Percentiles rank a stretch among this genome's conserved stretches.
Conservation (phyloP, 78 protist species). For the Salpingoeca rosetta region DNA sequence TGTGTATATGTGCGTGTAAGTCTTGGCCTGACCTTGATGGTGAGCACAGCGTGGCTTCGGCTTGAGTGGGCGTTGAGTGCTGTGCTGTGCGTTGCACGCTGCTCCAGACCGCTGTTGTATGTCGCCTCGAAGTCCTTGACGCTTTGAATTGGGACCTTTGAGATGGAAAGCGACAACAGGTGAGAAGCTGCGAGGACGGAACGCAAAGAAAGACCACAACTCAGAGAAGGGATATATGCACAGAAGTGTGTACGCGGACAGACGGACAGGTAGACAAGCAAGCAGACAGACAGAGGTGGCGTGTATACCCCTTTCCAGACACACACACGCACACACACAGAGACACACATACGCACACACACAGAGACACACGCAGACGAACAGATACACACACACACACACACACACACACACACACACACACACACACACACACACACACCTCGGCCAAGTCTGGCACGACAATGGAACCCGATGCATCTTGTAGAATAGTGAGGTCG, state of each 20-base stretch:
- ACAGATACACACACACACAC: too few species aligned
- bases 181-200: too few species aligned
- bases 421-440: too few species aligned
- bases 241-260: too few species aligned
- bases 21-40: conserved; percentile 27
- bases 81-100: conserved; percentile 7
- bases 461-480: background rate
- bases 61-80: conserved; percentile 70
- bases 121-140: background rate
- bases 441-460: background rate
- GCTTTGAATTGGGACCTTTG: background rate
- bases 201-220: too few species aligned
- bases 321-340: background rate
- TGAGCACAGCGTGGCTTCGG: conserved; percentile 76
- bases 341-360: too few species aligned
- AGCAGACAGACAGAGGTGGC: background rate
- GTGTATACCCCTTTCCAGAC: background rate
- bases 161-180: background rate
- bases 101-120: background rate
- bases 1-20: background rate
- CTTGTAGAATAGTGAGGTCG: background rate
- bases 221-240: too few species aligned
- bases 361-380: too few species aligned
- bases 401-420: too few species aligned
- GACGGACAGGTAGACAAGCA: background rate